A percentile compares a stretch with the other conserved stretches of the same genome.
Evolutionary conservation across 768 basidiomycete species (phyloP).

Genomic region (Leucocoprinus birnbaumii): DNA sequence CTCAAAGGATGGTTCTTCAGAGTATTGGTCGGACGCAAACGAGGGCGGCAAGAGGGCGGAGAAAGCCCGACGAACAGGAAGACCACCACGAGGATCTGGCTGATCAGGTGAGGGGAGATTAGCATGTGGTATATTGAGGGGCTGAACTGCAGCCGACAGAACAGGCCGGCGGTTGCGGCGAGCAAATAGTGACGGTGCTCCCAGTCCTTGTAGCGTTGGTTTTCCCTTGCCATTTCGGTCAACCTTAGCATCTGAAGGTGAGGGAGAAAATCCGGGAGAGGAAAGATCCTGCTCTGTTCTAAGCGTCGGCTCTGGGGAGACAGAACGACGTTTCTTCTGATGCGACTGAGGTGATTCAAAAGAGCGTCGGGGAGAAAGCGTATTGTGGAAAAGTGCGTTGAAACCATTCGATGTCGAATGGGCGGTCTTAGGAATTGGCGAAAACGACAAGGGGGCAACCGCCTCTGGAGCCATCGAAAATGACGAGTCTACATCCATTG

Average conservation of each 20-base stretch:
- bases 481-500: slow-evolving; percentile 79
- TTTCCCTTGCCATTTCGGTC: slow-evolving; percentile 47
- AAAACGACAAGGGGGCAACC: slow-evolving; percentile 25
- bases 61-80: slow-evolving; percentile 67
- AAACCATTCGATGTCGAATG: slow-evolving; percentile 53
- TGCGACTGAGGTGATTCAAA: slow-evolving; percentile 41
- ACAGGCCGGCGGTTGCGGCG: slow-evolving; percentile 67
- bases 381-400: slow-evolving; percentile 58
- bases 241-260: slow-evolving; percentile 48
- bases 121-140: slow-evolving; percentile 37
- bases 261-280: slow-evolving; percentile 47
- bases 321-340: slow-evolving; percentile 52
- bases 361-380: slow-evolving; percentile 47
- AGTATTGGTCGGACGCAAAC: slow-evolving; percentile 42
- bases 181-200: slow-evolving; percentile 48
- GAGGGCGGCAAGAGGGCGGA: slow-evolving; percentile 65
- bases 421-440: slow-evolving; percentile 42
- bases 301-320: slow-evolving; percentile 48
- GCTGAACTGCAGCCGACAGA: slow-evolving; percentile 59
- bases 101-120: slow-evolving; percentile 29
- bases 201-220: slow-evolving; percentile 50
- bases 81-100: slow-evolving; percentile 35
- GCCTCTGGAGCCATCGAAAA: slow-evolving; percentile 26
- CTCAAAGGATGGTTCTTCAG: slow-evolving; percentile 62
- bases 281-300: slow-evolving; percentile 33